These are phyloP conservation scores for Heterobasidion parviporum DNA, from an alignment of 1,284 basidiomycete genomes.

Conservation along the genomic window DNA sequence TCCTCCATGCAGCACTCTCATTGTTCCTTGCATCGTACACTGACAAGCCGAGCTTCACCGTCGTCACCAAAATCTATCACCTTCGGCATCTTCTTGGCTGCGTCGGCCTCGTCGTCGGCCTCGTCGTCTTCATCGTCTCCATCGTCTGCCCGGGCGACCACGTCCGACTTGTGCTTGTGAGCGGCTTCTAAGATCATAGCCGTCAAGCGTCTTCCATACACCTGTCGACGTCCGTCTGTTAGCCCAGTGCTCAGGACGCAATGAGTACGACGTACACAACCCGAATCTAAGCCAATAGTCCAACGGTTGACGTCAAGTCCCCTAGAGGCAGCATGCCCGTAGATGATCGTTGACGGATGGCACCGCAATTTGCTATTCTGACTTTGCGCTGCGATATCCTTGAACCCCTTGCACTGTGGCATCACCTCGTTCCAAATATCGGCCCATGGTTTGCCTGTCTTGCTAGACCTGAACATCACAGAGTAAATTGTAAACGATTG, in stretches of 20 bases:
- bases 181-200: conserved; percentile 42
- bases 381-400: conserved; percentile 10
- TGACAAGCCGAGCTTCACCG: conserved; percentile 24
- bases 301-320: conserved; percentile 74
- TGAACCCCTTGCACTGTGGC: conserved; percentile 52
- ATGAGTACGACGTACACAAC: conserved; percentile 51
- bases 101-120: conserved; percentile 19
- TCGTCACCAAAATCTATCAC: conserved; percentile 17
- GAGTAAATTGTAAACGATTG: not conserved
- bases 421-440: conserved; percentile 70
- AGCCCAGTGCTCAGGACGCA: no score
- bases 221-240: conserved; percentile 17
- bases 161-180: conserved; percentile 4
- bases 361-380: conserved; percentile 40
- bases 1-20: conserved; percentile 16
- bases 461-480: conserved; percentile 20
- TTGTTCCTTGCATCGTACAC: conserved; percentile 23
- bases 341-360: conserved; percentile 70
- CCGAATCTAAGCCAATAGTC: conserved; percentile 76
- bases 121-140: conserved; percentile 14
- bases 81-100: conserved; percentile 10
- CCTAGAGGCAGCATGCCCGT: conserved; percentile 73
- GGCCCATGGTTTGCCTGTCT: conserved; percentile 65
- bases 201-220: conserved; percentile 44
- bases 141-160: conserved; percentile 10